Percentiles rank a stretch among this genome's conserved stretches.
These are phyloP conservation scores for Dissoconium aciculare DNA, from an alignment of 2,329 filamentous ascomycete genomes.

Conservation along the genomic window DNA sequence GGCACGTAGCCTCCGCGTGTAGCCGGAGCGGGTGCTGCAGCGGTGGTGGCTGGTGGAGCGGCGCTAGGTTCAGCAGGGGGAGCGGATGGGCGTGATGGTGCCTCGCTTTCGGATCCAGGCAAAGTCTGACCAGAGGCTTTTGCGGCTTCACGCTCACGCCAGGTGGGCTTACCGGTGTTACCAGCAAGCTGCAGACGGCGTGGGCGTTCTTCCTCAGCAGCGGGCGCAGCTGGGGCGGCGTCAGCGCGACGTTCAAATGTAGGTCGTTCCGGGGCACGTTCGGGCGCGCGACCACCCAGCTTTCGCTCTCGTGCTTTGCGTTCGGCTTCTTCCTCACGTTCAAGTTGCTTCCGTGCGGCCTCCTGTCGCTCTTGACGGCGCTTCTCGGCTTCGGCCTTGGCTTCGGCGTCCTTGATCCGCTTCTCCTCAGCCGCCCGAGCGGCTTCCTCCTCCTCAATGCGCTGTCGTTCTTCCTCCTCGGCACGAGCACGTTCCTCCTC, in stretches of 20 bases:
- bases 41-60: slow-evolving; percentile 23
- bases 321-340: slow-evolving; percentile 74
- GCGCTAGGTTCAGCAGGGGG: slow-evolving; percentile 17
- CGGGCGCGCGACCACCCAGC: slow-evolving; percentile 25
- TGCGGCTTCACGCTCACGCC: slow-evolving; percentile 57
- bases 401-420: slow-evolving; percentile 39
- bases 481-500: slow-evolving; percentile 62
- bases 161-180: slow-evolving; percentile 40
- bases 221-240: slow-evolving; percentile 27
- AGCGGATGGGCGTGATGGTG: slow-evolving; percentile 18
- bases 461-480: slow-evolving; percentile 75
- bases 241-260: slow-evolving; percentile 13
- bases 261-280: slow-evolving; percentile 25
- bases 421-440: slow-evolving; percentile 65
- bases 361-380: slow-evolving; percentile 46
- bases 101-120: slow-evolving; percentile 11
- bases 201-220: slow-evolving; percentile 37
- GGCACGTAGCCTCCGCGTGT: slow-evolving; percentile 33
- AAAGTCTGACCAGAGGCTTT: slow-evolving; percentile 25
- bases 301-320: slow-evolving; percentile 53
- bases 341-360: slow-evolving; percentile 23
- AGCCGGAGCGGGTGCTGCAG: slow-evolving; percentile 18
- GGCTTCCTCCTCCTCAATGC: slow-evolving; percentile 74
- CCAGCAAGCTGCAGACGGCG: slow-evolving; percentile 48
- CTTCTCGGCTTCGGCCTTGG: slow-evolving; percentile 45